Percentiles rank a stretch among this genome's conserved stretches.
Evolutionary conservation across 176 grass and related monocot genomes (phyloP).

Genomic region (Luzula sylvatica): DNA sequence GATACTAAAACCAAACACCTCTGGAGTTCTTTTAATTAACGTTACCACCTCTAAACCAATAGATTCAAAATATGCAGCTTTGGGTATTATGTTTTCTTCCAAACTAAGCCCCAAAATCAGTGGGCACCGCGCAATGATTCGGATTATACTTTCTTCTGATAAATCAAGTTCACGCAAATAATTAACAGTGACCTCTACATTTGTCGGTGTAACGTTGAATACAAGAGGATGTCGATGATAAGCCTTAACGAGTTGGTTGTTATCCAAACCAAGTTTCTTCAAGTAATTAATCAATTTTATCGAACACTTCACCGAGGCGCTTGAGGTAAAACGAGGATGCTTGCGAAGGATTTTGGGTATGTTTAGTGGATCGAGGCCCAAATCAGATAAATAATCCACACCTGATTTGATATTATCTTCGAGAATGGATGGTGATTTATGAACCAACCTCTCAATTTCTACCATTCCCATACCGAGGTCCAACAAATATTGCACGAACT

Average conservation of each 20-base stretch:
- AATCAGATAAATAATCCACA: background rate
- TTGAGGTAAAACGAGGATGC: background rate
- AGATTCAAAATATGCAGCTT: background rate
- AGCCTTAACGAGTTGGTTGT: background rate
- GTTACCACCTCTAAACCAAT: background rate
- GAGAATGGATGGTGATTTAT: background rate
- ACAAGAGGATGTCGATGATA: background rate
- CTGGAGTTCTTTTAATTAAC: background rate
- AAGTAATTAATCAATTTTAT: background rate
- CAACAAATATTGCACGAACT: conserved; percentile 1
- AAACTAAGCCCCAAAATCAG: background rate
- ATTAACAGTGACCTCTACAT: background rate
- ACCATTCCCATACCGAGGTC: conserved; percentile 7
- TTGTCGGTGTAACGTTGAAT: background rate
- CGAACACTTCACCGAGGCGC: background rate
- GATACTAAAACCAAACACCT: background rate
- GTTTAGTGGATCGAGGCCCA: background rate
- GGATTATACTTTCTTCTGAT: background rate
- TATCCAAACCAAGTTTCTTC: background rate
- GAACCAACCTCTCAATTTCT: background rate
- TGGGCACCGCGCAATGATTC: background rate
- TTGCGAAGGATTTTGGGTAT: background rate
- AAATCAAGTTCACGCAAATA: background rate
- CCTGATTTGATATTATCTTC: conserved; percentile 8
- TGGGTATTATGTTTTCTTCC: background rate